These are phyloP conservation scores for Cocos nucifera DNA, from an alignment of 176 grass and related monocot species.

Conservation along the genomic window DNA sequence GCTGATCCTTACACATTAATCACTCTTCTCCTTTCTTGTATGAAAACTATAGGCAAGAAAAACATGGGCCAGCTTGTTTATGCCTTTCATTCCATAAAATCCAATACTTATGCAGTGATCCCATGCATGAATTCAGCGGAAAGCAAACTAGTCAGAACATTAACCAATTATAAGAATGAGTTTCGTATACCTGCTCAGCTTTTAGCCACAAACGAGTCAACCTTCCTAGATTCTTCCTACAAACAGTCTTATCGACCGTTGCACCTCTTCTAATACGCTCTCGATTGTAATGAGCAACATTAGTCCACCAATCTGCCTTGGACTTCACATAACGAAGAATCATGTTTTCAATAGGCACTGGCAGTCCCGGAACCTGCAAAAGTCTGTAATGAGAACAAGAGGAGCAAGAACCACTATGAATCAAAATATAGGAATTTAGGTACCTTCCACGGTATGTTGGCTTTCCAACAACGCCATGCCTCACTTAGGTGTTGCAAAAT, in stretches of 20 bases:
- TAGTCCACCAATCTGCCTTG: slow-evolving; percentile 99
- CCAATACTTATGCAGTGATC: too few relatives aligned
- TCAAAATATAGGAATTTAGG: neutral
- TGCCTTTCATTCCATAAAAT: too few relatives aligned
- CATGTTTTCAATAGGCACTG: slow-evolving; percentile 95
- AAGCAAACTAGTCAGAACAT: too few relatives aligned
- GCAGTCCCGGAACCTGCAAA: slow-evolving; percentile 67
- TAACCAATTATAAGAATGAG: too few relatives aligned
- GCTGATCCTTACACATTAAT: too few relatives aligned
- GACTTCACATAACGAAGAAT: slow-evolving; percentile 99
- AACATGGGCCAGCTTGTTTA: too few relatives aligned
- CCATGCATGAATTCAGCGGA: too few relatives aligned
- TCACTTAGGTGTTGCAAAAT: slow-evolving; percentile 97
- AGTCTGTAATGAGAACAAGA: neutral
- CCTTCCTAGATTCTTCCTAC: slow-evolving; percentile 92
- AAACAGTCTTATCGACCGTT: slow-evolving; percentile 96
- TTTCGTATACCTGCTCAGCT: slow-evolving; percentile 51
- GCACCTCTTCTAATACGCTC: slow-evolving; percentile 96
- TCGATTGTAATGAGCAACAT: slow-evolving; percentile 97
- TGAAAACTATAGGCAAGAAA: too few relatives aligned
- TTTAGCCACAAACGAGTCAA: slow-evolving; percentile 93
- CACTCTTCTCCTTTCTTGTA: too few relatives aligned
- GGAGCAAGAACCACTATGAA: neutral
- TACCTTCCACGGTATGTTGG: slow-evolving; percentile 99
- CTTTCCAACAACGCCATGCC: slow-evolving; percentile 99